Conservation (phyloP, 1,284 basidiomycete genomes). For the Rhodotorula mucilaginosa region DNA sequence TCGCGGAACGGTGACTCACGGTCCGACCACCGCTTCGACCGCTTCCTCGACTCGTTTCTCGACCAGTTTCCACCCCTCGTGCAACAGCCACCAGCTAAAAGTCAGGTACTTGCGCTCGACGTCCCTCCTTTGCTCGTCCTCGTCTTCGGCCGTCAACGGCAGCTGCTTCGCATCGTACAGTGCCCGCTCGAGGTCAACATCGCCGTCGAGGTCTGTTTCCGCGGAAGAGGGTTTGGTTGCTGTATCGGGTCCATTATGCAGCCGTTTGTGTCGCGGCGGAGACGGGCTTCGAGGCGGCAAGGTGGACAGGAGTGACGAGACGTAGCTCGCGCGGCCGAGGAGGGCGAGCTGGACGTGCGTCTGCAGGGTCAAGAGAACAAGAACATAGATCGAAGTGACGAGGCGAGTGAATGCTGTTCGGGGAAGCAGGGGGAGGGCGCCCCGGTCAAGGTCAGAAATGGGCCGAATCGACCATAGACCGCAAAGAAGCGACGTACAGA, state of each 20-base stretch:
- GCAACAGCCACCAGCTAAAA: conserved; percentile 84
- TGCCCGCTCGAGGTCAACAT: conserved; percentile 38
- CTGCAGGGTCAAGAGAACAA: conserved; percentile 73
- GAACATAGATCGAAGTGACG: conserved; percentile 77
- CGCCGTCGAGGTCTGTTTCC: not conserved
- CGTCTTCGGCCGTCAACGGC: conserved; percentile 48
- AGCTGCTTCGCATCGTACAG: conserved; percentile 17
- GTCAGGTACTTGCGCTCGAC: conserved; percentile 76
- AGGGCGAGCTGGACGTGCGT: conserved; percentile 79
- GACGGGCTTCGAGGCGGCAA: conserved; percentile 20
- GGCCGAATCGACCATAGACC: not conserved
- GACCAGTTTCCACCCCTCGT: conserved; percentile 82
- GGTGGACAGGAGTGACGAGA: conserved; percentile 60
- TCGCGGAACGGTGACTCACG: conserved; percentile 54
- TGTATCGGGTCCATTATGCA: conserved; percentile 57
- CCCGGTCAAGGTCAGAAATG: not conserved
- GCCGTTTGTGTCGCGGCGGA: conserved; percentile 66
- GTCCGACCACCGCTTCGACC: conserved; percentile 75
- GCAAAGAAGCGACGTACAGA: conserved; percentile 55
- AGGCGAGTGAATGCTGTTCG: conserved; percentile 74
- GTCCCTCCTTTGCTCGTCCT: conserved; percentile 50
- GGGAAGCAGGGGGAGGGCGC: too few relatives aligned
- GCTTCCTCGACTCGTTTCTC: conserved; percentile 67
- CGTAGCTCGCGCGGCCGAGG: conserved; percentile 76
- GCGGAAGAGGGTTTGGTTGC: not conserved